Evolutionary conservation across 2,329 filamentous ascomycete genomes (phyloP).

Genomic region (Microdochium bolleyi): DNA sequence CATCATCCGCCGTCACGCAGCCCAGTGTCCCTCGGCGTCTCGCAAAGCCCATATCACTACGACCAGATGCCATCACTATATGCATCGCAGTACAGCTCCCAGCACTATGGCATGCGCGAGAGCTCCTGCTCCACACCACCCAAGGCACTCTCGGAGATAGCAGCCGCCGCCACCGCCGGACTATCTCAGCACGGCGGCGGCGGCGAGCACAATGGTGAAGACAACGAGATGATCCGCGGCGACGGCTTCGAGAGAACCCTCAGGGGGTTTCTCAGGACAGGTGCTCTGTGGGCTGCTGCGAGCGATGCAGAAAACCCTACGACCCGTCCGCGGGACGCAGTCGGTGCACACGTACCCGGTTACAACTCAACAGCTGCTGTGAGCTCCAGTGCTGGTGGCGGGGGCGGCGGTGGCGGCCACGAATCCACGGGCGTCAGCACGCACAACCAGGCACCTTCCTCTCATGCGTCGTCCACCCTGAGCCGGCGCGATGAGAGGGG

Average conservation of each 20-base stretch:
- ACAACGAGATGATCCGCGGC: conserved; percentile 18
- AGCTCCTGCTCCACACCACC: no score
- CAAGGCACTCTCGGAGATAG: no score
- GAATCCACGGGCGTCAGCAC: no score
- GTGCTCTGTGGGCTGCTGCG: conserved; percentile 15
- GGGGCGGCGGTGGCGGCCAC: no score
- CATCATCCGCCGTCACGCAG: neutral
- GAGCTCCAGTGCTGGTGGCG: no score
- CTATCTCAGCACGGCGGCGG: conserved; percentile 3
- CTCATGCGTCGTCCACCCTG: neutral
- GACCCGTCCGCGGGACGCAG: no score
- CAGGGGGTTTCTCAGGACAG: conserved; percentile 32
- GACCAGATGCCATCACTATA: no score
- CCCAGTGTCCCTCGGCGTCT: neutral
- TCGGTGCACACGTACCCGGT: no score
- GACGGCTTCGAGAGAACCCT: conserved; percentile 40
- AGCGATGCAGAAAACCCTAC: conserved; percentile 1
- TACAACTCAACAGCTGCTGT: no score
- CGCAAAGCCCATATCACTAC: neutral
- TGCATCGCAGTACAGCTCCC: no score
- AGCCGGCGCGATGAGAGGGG: neutral
- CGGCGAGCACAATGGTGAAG: conserved; percentile 12
- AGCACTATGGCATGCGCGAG: no score
- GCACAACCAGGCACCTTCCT: no score
- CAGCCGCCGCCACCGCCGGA: conserved; percentile 1